phyloP scores from a whole-genome alignment of 2,329 filamentous ascomycete genomes.

The Podosphaera xanthii region DNA sequence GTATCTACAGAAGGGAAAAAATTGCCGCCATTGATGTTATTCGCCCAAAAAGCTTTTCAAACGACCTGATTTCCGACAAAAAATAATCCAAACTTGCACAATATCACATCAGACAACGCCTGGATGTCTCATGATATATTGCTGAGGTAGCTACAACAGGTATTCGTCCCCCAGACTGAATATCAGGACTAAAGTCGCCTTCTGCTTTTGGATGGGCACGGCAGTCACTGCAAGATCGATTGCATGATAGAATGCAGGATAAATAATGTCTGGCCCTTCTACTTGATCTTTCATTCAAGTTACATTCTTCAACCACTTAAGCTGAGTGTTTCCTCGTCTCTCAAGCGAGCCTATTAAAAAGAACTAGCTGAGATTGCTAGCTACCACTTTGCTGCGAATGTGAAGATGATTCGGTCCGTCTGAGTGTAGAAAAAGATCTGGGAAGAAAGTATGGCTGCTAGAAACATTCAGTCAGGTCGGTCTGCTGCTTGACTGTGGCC shows the following conservation, averaged over 20 bases:
- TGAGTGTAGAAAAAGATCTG: not conserved
- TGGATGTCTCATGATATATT: too few relatives aligned
- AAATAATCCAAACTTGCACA: too few relatives aligned
- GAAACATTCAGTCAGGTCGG: not conserved
- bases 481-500: not conserved
- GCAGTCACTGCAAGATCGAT: not conserved
- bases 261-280: not conserved
- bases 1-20: too few relatives aligned
- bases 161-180: too few relatives aligned
- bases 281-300: not conserved
- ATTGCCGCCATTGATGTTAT: too few relatives aligned
- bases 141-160: too few relatives aligned
- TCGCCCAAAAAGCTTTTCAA: too few relatives aligned
- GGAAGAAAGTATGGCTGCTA: not conserved
- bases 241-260: not conserved
- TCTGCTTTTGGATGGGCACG: not conserved
- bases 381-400: not conserved
- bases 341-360: not conserved
- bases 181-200: not conserved
- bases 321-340: not conserved
- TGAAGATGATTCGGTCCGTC: not conserved
- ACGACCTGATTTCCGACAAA: too few relatives aligned
- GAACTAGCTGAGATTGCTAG: not conserved
- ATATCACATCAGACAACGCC: too few relatives aligned
- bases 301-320: slow-evolving; percentile 1